A percentile compares a stretch with the other conserved stretches of the same genome.
Conservation (phyloP, 805 yeast species). For the Barnettozyma populi region DNA sequence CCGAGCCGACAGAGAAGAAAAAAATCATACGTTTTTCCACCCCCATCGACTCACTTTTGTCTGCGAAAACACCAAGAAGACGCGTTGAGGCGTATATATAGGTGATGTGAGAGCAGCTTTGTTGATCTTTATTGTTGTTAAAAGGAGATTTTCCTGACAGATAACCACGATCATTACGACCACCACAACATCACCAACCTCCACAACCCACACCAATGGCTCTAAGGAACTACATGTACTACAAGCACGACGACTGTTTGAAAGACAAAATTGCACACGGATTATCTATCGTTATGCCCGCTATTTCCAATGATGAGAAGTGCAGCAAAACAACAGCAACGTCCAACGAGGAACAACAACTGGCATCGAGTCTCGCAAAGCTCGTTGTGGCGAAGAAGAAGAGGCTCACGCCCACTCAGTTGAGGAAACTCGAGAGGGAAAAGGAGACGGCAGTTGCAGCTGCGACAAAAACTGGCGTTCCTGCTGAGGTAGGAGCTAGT, state of each 20-base stretch:
- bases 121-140: not conserved
- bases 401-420: slow-evolving; percentile 26
- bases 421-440: slow-evolving; percentile 17
- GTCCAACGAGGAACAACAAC: not conserved
- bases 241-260: slow-evolving; percentile 33
- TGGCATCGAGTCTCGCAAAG: not conserved
- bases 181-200: not conserved
- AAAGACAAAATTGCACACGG: slow-evolving; percentile 33
- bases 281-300: not conserved
- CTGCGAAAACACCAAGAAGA: not conserved
- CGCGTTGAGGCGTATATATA: not conserved
- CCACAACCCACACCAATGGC: slow-evolving; percentile 31
- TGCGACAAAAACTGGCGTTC: not conserved
- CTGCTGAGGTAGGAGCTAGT: not conserved
- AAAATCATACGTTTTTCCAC: slow-evolving; percentile 5
- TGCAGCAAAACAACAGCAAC: not conserved
- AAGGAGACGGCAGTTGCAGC: not conserved
- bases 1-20: not conserved
- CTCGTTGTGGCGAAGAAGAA: slow-evolving; percentile 10
- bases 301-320: not conserved
- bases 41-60: not conserved
- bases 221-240: slow-evolving; percentile 38
- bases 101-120: not conserved
- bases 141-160: not conserved
- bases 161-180: not conserved